These are phyloP conservation scores for Ceratocystis albifundus DNA, from an alignment of 2,329 filamentous ascomycete genomes.

Conservation along the genomic window DNA sequence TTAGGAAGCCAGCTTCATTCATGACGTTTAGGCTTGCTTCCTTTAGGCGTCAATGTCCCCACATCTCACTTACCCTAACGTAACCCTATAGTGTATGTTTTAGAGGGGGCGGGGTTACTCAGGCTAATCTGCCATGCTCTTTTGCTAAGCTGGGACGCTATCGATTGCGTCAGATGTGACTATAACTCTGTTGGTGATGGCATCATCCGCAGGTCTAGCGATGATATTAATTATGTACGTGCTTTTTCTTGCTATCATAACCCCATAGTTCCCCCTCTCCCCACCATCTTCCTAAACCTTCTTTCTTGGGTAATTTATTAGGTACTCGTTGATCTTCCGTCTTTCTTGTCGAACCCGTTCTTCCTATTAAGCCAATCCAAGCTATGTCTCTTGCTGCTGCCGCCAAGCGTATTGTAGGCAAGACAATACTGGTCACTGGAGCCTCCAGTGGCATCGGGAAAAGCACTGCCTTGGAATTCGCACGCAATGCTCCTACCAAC, in stretches of 20 bases:
- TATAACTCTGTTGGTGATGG: background rate
- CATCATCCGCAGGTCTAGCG: background rate
- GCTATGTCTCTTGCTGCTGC: constrained; percentile 51
- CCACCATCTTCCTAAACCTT: background rate
- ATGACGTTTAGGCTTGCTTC: background rate
- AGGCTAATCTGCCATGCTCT: background rate
- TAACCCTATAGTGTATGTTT: background rate
- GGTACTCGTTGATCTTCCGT: background rate
- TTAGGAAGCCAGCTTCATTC: background rate
- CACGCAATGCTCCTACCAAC: constrained; percentile 65
- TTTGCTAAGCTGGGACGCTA: background rate
- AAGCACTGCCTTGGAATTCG: constrained; percentile 80
- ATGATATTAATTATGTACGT: background rate
- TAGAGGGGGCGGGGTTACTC: no score
- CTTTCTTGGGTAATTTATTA: background rate
- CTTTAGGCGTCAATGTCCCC: background rate
- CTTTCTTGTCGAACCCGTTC: background rate
- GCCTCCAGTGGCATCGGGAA: constrained; percentile 87
- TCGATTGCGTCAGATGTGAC: background rate
- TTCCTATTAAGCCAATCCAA: constrained; percentile 23
- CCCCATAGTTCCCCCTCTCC: background rate
- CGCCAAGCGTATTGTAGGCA: constrained; percentile 76
- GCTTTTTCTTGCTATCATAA: background rate
- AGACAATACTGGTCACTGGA: constrained; percentile 84
- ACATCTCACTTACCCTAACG: background rate